Evolutionary conservation across 352 stramenopile species (phyloP), one percentile per base, ranked within the genome.

Genomic region (Globisporangium viniferum): DNA sequence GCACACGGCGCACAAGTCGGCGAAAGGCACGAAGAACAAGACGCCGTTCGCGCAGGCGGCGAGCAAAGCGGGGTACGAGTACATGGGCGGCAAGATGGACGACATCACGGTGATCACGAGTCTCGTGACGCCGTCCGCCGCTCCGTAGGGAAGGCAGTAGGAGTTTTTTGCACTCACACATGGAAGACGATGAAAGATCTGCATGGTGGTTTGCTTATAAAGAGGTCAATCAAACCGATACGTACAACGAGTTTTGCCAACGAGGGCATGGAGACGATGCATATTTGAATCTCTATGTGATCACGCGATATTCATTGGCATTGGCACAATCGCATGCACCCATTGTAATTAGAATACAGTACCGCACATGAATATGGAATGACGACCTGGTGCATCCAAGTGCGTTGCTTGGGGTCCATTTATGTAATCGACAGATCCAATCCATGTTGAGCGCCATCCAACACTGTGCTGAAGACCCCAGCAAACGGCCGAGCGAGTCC

Each of bases 61-160:
- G 10, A 71, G 82, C 56, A 69, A 89, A 31, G 87, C 90, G 22
- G 90, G 89, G 1, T 92, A 94, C 69, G 82, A 91, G 36, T 92
- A 91, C 73, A 65, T 82, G 10, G 90, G 90, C 64, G 90, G 90
- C 74, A 97, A 97, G 75, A 93, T 96, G 84, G 90, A 97, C 73
- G 90, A 97, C 76, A 96, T 97, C 64, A 96, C 89, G 31, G 89
- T 97, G 35, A 75, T 96, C n/a, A 83, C 87, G 55, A 89, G 85
- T 36, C 73, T 96, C 54, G 85, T 96, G 24, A 76, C 72, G 27
- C 73, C 71, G 20, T 27, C 62, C 29, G 15, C 24, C 15, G 29
- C 18, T 51, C 18, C 15, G 41, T 64, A 64, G 27, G 1, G 20
- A 35, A 18, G 33, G 4, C 20, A 27, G 27, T 31, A 55, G n/a